Base-by-base conservation (phyloP, 805 yeast species). In the Vanderwaltozyma yarrowii region DNA sequence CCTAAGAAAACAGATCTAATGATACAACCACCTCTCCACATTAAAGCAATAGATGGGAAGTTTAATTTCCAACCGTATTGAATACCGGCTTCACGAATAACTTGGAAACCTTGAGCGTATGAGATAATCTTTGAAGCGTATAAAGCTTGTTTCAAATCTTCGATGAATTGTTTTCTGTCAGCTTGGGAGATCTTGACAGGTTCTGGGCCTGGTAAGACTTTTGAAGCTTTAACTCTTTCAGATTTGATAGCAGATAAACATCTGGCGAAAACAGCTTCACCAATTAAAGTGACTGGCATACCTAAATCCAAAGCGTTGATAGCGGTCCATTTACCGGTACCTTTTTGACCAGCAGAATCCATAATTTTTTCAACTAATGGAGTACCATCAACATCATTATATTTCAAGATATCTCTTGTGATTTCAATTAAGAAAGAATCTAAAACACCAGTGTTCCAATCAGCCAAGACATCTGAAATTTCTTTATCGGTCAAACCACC, bases 1-100 rank as follows among this genome's bases (percentile, higher is more conserved):
- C 80, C 96, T 62, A 89, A 74, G 83, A 89, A 89, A 50, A 89
- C 96, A 42, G 98, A 89, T 77, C 97, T 85, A 71, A 89, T 89
- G 68, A 89, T 89, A 77, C 98, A 89, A 58, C 98, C 98, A 73
- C 98, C 98, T 78, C 98, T 81, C 98, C 98, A 89, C 97, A 89
- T 89, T 60, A 92, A 77, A 54, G 97, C 97, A 58, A 92, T 92
- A 44, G 95, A 92, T 56, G 97, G 95, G 79, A 85, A 83, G 81
- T 89, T 92, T 65, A 89, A 76, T 68, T 84, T 79, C 98, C 98
- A 89, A 61, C 80, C 80, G 76, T 86, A 89, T 66, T 86, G 95
- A 69, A 76, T 80, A 52, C 95, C 97, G 55, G 97, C 97, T 70
- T 89, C 96, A 67, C 94, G 85, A 71, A 89, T 87, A 65, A 89